Conservation (phyloP, 1,284 basidiomycete genomes). For the Pseudomicrostroma phylloplanum region DNA sequence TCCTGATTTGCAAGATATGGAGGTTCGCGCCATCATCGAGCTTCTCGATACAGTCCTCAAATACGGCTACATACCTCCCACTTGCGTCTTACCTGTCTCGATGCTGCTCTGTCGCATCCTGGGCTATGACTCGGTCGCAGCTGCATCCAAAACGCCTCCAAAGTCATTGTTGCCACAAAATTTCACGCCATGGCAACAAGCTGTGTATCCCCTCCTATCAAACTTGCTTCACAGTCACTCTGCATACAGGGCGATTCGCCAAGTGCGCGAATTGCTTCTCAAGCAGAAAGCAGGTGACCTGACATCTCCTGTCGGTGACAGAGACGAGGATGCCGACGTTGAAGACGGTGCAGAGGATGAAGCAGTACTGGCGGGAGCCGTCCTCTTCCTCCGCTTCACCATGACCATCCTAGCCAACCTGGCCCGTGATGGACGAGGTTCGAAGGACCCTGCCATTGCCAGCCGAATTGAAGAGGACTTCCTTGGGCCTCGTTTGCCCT, state of each 20-base stretch:
- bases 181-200: constrained; percentile 18
- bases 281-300: not conserved
- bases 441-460: constrained; percentile 30
- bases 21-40: constrained; percentile 35
- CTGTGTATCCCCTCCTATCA: constrained; percentile 27
- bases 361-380: constrained; percentile 39
- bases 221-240: constrained; percentile 46
- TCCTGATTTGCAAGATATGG: constrained; percentile 31
- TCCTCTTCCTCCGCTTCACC: constrained; percentile 38
- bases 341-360: constrained; percentile 19
- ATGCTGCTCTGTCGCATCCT: constrained; percentile 39
- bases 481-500: constrained; percentile 22
- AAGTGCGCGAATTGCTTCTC: constrained; percentile 27
- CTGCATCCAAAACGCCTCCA: not conserved
- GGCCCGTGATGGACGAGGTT: constrained; percentile 7
- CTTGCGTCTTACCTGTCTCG: constrained; percentile 30
- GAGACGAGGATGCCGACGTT: not conserved
- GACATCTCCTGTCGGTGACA: not conserved
- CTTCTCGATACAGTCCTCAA: constrained; percentile 39
- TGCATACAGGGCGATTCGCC: constrained; percentile 39
- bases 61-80: constrained; percentile 41
- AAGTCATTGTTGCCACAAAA: not conserved
- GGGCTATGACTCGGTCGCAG: constrained; percentile 24
- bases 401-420: constrained; percentile 26
- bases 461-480: too few species aligned